A percentile compares a stretch with the other conserved stretches of the same genome.
These are phyloP conservation scores for Arthrobotrys megalospora DNA, from an alignment of 2,329 filamentous ascomycete species.

Conservation along the genomic window DNA sequence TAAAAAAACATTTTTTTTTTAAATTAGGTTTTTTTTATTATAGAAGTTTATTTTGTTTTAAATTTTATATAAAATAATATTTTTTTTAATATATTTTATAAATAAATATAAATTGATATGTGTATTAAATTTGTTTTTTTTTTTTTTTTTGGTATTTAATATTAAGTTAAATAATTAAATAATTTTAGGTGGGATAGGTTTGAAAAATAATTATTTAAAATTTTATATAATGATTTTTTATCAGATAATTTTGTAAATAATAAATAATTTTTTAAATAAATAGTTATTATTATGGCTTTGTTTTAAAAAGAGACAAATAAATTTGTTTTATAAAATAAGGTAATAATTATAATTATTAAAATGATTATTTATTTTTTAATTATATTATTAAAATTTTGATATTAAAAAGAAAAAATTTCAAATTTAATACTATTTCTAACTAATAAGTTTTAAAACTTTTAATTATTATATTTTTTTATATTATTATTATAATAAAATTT, in stretches of 20 bases:
- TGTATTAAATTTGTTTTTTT: not conserved
- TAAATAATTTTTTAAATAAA: conserved; percentile 6
- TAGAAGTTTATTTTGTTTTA: not conserved
- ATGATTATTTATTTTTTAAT: conserved; percentile 43
- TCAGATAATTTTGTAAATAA: not conserved
- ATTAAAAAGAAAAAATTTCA: conserved; percentile 32
- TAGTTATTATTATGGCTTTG: conserved; percentile 4
- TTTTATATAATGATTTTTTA: not conserved
- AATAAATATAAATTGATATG: too few relatives aligned
- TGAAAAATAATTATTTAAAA: not conserved
- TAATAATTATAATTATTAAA: conserved; percentile 9
- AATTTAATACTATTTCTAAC: conserved; percentile 26
- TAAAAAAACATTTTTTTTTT: not conserved
- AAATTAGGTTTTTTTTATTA: conserved; percentile 4
- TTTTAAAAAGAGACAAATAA: conserved; percentile 10
- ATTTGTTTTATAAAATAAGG: conserved; percentile 9
- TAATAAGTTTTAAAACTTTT: conserved; percentile 4
- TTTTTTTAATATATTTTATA: too few relatives aligned
- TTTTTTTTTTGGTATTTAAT: too few relatives aligned
- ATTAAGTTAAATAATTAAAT: too few relatives aligned
- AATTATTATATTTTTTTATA: conserved; percentile 6
- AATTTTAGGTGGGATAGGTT: not conserved
- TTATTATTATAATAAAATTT: conserved; percentile 5
- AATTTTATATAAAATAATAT: not conserved
- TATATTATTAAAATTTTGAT: conserved; percentile 41